Base-by-base conservation (phyloP, 2,329 filamentous ascomycete genomes). In the Lachnellula suecica region DNA sequence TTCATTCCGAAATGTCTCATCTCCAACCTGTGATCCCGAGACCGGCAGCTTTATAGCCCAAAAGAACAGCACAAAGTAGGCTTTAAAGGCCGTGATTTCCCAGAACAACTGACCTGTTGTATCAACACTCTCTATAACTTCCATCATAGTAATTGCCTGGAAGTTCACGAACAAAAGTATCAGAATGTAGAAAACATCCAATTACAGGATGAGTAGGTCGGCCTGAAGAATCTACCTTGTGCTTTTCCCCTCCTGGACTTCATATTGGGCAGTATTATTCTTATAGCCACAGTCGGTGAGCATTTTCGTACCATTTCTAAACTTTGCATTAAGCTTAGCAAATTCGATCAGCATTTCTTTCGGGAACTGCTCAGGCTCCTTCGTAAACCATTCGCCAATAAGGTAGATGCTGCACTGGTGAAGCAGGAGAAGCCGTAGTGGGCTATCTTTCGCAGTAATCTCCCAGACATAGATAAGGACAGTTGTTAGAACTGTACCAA, bases 281-380 rank as follows among this genome's bases (percentile, higher is more conserved):
- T n/a, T n/a, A n/a, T n/a, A n/a, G n/a, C n/a, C n/a, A n/a, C n/a
- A n/a, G n/a, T n/a, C n/a, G n/a, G n/a, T n/a, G n/a, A n/a, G n/a
- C 37, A 40, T 10, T 40, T 22, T 40, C n/a, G 17, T 10, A 5
- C 37, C 37, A 22, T 40, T 11, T 19, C 11, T 11, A 9, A 40
- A 40, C 2, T 22, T 40, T 9, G n/a, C 2, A 5, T 4, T 19
- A 40, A 2, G 10, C n/a, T 22, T n/a, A 29, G 23, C 29, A 11
- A 51, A 23, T 11, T 51, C 49, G 11, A 42, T 22, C n/a, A 51
- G 17, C 24, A 51, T 40, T 7, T 46, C 23, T 22, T 51, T 40
- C 19, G 42, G 43, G 10, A 45, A 41, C 4, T 40, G 3, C 4
- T 50, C 29, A 1, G 48, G 23, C 20, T 9, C 7, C 1, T 22